phyloP scores from a whole-genome alignment of 2,329 filamentous ascomycete genomes.

The Shiraia sp. region DNA sequence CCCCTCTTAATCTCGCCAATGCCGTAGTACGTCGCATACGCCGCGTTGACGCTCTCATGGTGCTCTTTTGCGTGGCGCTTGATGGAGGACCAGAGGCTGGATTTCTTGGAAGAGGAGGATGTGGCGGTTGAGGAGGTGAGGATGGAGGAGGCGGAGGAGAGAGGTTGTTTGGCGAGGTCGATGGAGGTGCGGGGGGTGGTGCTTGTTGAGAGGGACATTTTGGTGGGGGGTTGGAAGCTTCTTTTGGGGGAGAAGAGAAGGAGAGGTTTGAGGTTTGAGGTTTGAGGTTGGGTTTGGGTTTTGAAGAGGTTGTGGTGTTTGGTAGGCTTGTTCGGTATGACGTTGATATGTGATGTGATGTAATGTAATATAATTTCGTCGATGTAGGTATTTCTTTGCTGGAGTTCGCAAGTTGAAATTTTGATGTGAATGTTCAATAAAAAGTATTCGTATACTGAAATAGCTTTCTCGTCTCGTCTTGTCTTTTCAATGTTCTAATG shows the following conservation, averaged over 20 bases:
- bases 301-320: neutral
- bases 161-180: constrained; percentile 15
- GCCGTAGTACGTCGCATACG: constrained; percentile 27
- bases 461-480: too few species aligned
- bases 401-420: too few species aligned
- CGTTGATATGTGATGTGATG: neutral
- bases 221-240: neutral
- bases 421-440: neutral
- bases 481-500: too few species aligned
- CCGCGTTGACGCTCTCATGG: constrained; percentile 23
- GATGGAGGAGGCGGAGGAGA: constrained; percentile 7
- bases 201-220: constrained; percentile 15
- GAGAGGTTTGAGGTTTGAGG: neutral
- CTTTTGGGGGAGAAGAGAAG: neutral
- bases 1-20: constrained; percentile 2
- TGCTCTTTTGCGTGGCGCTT: constrained; percentile 25
- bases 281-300: neutral
- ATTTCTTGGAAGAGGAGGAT: neutral
- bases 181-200: constrained; percentile 23
- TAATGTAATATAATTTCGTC: too few species aligned
- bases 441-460: too few species aligned
- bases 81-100: constrained; percentile 16
- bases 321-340: neutral
- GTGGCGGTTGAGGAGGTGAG: constrained; percentile 2
- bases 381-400: too few species aligned